These are phyloP conservation scores for Russula vinacea DNA, from an alignment of 768 basidiomycete species.

Conservation along the genomic window DNA sequence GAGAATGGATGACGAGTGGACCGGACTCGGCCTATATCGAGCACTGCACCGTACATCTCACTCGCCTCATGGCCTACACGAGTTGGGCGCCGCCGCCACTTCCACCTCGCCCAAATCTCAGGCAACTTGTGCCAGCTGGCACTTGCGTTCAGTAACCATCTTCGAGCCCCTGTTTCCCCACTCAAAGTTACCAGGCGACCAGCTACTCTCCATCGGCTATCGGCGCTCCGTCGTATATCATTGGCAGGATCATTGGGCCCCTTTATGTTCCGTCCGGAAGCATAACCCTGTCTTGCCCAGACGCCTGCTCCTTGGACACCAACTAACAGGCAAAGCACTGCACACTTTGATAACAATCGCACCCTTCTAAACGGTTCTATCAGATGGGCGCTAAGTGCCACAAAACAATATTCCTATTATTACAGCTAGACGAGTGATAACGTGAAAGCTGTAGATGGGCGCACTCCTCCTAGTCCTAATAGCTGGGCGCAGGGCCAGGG, in stretches of 20 bases:
- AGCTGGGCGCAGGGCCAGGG: conserved; percentile 19
- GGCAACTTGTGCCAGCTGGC: background rate
- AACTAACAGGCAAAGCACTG: conserved; percentile 6
- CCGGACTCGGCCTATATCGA: conserved; percentile 18
- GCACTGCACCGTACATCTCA: conserved; percentile 4
- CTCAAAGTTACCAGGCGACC: background rate
- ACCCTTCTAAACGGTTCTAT: conserved; percentile 15
- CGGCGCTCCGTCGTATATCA: conserved; percentile 14
- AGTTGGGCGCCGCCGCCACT: conserved; percentile 7
- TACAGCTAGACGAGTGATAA: conserved; percentile 5
- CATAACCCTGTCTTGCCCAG: background rate
- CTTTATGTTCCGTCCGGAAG: conserved; percentile 20
- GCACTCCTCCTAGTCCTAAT: background rate
- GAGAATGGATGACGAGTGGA: conserved; percentile 22
- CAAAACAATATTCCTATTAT: background rate
- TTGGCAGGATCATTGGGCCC: conserved; percentile 15
- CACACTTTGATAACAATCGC: conserved; percentile 20
- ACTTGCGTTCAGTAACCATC: background rate
- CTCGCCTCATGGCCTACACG: conserved; percentile 23
- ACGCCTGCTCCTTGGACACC: conserved; percentile 2
- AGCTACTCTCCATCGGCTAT: background rate
- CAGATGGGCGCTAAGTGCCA: conserved; percentile 23
- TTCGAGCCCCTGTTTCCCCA: conserved; percentile 10
- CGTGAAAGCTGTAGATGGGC: conserved; percentile 11
- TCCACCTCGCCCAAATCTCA: background rate